Conservation (phyloP, 106 monocot species). For the Dioscorea alata region DNA sequence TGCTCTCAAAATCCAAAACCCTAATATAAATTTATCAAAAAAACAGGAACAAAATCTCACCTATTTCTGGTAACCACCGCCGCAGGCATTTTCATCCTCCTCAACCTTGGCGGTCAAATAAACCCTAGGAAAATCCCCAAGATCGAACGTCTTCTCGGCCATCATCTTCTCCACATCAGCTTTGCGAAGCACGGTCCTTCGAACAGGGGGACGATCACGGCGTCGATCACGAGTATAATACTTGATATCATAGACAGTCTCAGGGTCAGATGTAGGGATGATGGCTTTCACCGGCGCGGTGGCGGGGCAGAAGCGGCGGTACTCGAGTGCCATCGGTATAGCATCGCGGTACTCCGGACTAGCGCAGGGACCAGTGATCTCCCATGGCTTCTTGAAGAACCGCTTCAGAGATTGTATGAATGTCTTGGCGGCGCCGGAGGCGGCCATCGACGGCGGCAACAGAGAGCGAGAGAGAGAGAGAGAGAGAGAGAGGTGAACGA, state of each 20-base stretch:
- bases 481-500: neutral
- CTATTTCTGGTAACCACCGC: slow-evolving; percentile 83
- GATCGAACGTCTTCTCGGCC: slow-evolving; percentile 62
- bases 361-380: slow-evolving; percentile 91
- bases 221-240: slow-evolving; percentile 79
- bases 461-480: neutral
- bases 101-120: slow-evolving; percentile 46
- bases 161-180: slow-evolving; percentile 70
- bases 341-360: slow-evolving; percentile 74
- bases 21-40: too few species aligned
- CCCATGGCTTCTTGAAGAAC: slow-evolving; percentile 92
- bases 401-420: slow-evolving; percentile 39
- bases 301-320: slow-evolving; percentile 81
- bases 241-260: slow-evolving; percentile 86
- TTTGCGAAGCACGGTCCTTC: slow-evolving; percentile 56
- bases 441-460: neutral
- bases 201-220: slow-evolving; percentile 68
- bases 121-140: slow-evolving; percentile 53
- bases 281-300: slow-evolving; percentile 40
- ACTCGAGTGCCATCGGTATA: slow-evolving; percentile 67
- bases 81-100: slow-evolving; percentile 63
- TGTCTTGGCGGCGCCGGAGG: slow-evolving; percentile 38
- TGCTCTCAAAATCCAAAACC: too few species aligned
- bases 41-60: neutral
- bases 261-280: slow-evolving; percentile 73